Base-by-base conservation (phyloP, 2,329 filamentous ascomycete genomes). In the Clathrospora elynae region DNA sequence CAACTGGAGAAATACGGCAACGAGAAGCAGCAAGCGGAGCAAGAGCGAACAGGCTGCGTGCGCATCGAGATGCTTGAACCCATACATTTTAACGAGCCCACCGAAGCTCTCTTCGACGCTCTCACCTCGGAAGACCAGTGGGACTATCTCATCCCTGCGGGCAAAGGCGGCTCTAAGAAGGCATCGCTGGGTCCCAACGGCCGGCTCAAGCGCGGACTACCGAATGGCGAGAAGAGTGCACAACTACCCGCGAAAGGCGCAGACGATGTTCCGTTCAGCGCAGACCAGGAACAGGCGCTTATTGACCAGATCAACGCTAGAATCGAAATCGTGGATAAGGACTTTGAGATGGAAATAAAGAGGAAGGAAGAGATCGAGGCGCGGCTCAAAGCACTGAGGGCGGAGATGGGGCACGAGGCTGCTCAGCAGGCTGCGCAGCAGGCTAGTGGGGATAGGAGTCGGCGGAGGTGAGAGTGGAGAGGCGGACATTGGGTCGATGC, bases 1-100 rank as follows among this genome's bases (percentile, higher is more conserved):
- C 88, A 91, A 38, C 79, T 99, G 8, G 91, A 96, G 65, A 89
- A 92, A 2, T 99, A 92, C 70, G 90, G 90, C 11, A 79, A 73
- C 14, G 80, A 90, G 30, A 59, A 66, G 46, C 88, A 95, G 61
- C 70, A 72, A 45, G 85, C 83, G 39, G 87, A 82, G 75, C 66
- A 71, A 49, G 62, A 69, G 26, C 49, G 49, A 17, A 62, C 73
- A 82, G 74, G 73, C 73, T 53, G 86, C 61, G 84, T 97, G 30
- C 76, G 85, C 20, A 83, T 85, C 35, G 92, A 93, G 79, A 85
- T 84, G 45, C 90, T 96, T 66, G 93, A 99, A 70, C 90, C 96
- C 64, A 87, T 97, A 54, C 81, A 97, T 35, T 99, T 99, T 78
- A 97, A 96, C 73, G 93, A 99, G 71, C 93, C 93, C 0, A 93